A percentile compares a stretch with the other conserved stretches of the same genome.
These are phyloP conservation scores for Setaria viridis DNA, from an alignment of 202 grass and related monocot genomes.

Conservation along the genomic window DNA sequence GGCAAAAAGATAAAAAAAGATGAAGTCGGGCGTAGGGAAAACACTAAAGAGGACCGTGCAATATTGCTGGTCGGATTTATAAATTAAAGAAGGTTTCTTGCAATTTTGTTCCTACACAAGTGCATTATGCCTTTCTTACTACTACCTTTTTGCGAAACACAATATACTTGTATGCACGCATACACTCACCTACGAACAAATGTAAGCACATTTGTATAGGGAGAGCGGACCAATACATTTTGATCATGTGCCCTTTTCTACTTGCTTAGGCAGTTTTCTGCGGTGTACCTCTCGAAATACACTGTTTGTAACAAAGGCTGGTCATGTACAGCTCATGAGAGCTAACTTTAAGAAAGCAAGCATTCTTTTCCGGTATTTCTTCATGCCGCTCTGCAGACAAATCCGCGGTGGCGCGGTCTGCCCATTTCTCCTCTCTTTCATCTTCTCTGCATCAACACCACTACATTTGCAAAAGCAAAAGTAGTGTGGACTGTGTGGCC, in stretches of 20 bases:
- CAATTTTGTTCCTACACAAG: background rate
- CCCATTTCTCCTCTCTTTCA: constrained; percentile 38
- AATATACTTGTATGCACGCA: too few species aligned
- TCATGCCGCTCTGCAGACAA: background rate
- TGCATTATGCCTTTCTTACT: background rate
- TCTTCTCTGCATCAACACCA: background rate
- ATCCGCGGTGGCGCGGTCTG: background rate
- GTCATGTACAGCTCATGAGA: constrained; percentile 1
- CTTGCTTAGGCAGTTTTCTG: background rate
- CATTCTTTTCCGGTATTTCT: background rate
- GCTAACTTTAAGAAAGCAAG: background rate
- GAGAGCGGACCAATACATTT: too few species aligned
- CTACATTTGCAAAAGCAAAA: too few species aligned
- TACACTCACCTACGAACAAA: too few species aligned
- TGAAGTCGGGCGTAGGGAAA: background rate
- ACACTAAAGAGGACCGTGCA: background rate
- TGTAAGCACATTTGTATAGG: too few species aligned
- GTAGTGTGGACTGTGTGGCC: too few species aligned
- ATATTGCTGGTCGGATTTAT: background rate
- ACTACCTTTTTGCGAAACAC: background rate
- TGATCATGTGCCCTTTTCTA: background rate
- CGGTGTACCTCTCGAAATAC: too few species aligned
- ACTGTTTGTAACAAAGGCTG: too few species aligned
- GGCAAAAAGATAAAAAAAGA: background rate
- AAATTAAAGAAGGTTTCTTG: background rate